Conservation (phyloP, 305 asterid species). For the Fraxinus albicans region DNA sequence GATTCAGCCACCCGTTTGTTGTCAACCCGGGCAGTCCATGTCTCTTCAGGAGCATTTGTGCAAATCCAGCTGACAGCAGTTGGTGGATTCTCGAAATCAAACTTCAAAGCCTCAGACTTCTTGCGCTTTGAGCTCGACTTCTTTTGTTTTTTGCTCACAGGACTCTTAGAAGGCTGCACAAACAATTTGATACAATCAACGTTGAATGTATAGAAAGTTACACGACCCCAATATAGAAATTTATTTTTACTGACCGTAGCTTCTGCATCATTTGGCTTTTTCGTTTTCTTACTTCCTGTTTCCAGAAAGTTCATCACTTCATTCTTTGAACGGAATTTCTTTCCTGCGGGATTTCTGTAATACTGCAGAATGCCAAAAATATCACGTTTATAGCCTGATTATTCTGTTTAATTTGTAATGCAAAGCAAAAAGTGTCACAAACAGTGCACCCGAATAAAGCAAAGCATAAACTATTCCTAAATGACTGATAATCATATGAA, state of each 20-base stretch:
- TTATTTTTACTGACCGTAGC: conserved; percentile 38
- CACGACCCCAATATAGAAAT: neutral
- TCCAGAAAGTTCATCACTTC: conserved; percentile 72
- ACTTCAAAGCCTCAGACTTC: conserved; percentile 30
- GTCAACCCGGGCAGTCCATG: conserved; percentile 27
- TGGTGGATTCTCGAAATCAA: conserved; percentile 37
- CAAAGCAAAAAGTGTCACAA: neutral
- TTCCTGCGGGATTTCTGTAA: conserved; percentile 55
- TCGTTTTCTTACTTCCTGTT: conserved; percentile 58
- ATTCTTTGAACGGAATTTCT: conserved; percentile 55
- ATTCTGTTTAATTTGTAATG: neutral
- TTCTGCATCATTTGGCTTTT: conserved; percentile 36
- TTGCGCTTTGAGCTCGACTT: conserved; percentile 39
- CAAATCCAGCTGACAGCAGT: conserved; percentile 29
- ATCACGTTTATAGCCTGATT: neutral
- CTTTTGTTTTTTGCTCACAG: conserved; percentile 37
- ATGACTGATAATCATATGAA: neutral
- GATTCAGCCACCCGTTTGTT: conserved; percentile 25
- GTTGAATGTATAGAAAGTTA: neutral
- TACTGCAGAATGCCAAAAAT: conserved; percentile 51
- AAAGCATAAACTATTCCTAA: neutral
- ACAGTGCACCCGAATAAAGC: neutral
- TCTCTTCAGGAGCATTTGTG: conserved; percentile 25
- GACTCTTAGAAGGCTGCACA: conserved; percentile 52
- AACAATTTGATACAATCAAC: neutral